These are phyloP conservation scores for Neurospora sp. DNA, from an alignment of 495 filamentous ascomycete species.

Conservation along the genomic window DNA sequence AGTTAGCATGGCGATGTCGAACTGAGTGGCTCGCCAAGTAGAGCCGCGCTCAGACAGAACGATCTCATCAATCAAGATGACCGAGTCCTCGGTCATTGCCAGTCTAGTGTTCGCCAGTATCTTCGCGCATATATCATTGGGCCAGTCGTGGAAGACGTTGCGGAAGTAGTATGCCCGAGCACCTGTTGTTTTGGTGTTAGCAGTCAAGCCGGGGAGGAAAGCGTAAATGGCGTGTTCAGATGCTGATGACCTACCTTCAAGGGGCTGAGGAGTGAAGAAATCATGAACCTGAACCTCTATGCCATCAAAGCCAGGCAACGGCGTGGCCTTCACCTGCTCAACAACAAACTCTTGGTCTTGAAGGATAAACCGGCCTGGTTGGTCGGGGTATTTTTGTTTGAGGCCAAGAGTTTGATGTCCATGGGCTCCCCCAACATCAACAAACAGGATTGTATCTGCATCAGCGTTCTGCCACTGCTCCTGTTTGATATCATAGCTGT, in stretches of 20 bases:
- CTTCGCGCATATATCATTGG: conserved; percentile 26
- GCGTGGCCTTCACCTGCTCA: not conserved
- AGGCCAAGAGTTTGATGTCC: not conserved
- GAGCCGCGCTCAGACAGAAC: conserved; percentile 18
- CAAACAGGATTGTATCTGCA: not conserved
- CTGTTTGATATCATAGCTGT: not conserved
- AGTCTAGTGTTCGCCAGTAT: conserved; percentile 29
- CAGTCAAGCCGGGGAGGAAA: not conserved
- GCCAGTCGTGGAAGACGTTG: conserved; percentile 36
- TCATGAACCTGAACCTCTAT: conserved; percentile 24
- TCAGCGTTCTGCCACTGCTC: not conserved
- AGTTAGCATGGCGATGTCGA: not conserved
- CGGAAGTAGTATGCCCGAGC: conserved; percentile 39
- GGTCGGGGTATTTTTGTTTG: not conserved
- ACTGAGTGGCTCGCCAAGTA: not conserved
- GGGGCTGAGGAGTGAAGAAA: conserved; percentile 36
- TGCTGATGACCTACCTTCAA: not conserved
- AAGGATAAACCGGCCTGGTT: not conserved
- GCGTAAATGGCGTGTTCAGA: not conserved
- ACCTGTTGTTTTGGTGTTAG: conserved; percentile 13
- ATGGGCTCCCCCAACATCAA: not conserved
- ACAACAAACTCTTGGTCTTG: not conserved
- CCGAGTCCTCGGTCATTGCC: conserved; percentile 28
- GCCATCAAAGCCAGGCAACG: not conserved
- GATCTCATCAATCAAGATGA: conserved; percentile 38